These are phyloP conservation scores for Fraxinus sp. DNA, from an alignment of 305 asterid genomes.

Conservation along the genomic window DNA sequence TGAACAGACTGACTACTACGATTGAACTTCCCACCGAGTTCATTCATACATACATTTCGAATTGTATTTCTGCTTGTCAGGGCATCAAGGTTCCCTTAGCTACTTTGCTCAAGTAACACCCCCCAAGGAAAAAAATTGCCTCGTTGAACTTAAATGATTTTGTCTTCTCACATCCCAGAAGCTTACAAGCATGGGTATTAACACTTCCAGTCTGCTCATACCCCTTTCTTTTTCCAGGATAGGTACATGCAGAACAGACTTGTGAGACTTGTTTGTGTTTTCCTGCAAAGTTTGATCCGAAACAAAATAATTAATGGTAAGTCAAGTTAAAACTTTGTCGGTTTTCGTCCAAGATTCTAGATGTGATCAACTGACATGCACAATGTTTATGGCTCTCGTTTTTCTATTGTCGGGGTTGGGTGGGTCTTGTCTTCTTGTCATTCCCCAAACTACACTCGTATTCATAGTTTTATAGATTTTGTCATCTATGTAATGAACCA, in stretches of 20 bases:
- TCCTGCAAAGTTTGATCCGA: conserved; percentile 86
- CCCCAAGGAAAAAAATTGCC: not conserved
- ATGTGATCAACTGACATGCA: not conserved
- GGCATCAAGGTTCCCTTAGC: conserved; percentile 64
- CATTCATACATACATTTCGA: conserved; percentile 86
- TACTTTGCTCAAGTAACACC: not conserved
- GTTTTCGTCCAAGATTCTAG: not conserved
- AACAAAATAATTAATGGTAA: conserved; percentile 88
- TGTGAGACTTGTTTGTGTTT: conserved; percentile 93
- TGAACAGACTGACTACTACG: conserved; percentile 88
- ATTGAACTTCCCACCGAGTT: conserved; percentile 96
- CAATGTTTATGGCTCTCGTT: not conserved
- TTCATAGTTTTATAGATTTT: not conserved
- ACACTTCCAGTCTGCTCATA: not conserved
- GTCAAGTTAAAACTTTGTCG: conserved; percentile 23
- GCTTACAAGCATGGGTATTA: no score
- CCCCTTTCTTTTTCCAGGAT: conserved; percentile 60
- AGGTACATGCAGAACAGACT: conserved; percentile 94
- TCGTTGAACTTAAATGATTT: not conserved
- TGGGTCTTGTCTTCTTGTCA: not conserved
- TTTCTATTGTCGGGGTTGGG: not conserved
- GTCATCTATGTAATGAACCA: not conserved
- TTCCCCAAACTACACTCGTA: not conserved
- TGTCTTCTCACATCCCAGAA: no score
- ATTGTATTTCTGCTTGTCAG: conserved; percentile 91